Percentiles rank a stretch among this genome's conserved stretches.
Conservation (phyloP, 2,329 filamentous ascomycete species). For the Colletotrichum sp. region DNA sequence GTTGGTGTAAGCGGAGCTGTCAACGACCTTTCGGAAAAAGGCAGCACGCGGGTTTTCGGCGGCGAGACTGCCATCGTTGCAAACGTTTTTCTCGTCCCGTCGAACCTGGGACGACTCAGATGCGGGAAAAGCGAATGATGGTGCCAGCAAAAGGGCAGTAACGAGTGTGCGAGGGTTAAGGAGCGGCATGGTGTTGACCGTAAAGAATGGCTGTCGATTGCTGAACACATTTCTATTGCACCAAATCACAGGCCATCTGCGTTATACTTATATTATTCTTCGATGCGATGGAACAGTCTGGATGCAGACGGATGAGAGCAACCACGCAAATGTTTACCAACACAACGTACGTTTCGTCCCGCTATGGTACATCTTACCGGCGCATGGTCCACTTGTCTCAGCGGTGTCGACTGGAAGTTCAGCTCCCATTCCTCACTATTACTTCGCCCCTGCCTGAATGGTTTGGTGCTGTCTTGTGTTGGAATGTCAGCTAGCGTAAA, state of each 20-base stretch:
- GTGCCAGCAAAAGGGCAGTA: slow-evolving; percentile 18
- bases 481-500: neutral
- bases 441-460: neutral
- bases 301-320: neutral
- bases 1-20: slow-evolving; percentile 19
- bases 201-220: neutral
- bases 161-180: slow-evolving; percentile 5
- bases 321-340: neutral
- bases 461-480: neutral
- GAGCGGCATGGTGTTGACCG: neutral
- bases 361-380: neutral
- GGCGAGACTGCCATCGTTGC: slow-evolving; percentile 21
- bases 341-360: neutral
- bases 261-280: neutral
- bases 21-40: slow-evolving; percentile 22
- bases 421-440: neutral
- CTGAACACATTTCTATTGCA: neutral
- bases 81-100: neutral
- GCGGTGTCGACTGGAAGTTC: neutral
- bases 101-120: neutral
- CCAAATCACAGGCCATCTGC: neutral
- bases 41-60: slow-evolving; percentile 23
- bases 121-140: slow-evolving; percentile 17
- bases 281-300: neutral
- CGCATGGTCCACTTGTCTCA: neutral